Conservation (phyloP, 2,329 filamentous ascomycete species). For the Alternaria novae-zelandiae region DNA sequence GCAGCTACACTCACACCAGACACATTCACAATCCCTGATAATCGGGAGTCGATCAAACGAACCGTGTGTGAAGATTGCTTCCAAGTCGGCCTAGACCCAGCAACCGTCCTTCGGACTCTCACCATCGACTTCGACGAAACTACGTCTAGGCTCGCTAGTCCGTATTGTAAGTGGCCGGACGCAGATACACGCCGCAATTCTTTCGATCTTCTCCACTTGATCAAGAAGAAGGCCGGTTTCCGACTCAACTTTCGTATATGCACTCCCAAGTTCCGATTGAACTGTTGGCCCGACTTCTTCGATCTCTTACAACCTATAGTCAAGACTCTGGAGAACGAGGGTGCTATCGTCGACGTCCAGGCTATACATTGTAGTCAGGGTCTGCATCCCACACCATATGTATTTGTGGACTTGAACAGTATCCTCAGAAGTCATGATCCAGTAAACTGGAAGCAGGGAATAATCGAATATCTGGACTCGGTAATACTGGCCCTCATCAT, state of each 20-base stretch:
- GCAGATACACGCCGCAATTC: neutral
- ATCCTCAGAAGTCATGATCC: neutral
- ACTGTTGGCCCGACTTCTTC: neutral
- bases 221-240: neutral
- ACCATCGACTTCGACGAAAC: neutral
- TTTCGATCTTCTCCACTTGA: neutral
- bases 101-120: neutral
- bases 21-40: neutral
- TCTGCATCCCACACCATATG: fast-evolving
- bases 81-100: neutral
- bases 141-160: neutral
- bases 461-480: neutral
- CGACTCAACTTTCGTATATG: neutral
- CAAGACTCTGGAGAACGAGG: fast-evolving
- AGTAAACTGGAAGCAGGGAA: neutral
- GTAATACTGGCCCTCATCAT: neutral
- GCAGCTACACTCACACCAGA: neutral
- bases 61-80: neutral
- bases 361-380: neutral
- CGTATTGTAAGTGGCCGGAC: neutral
- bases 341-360: neutral
- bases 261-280: neutral
- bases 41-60: neutral
- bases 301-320: neutral
- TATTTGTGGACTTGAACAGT: neutral